Base-by-base conservation (phyloP, 352 stramenopile genomes). In the Phytopythium kandeliae region DNA sequence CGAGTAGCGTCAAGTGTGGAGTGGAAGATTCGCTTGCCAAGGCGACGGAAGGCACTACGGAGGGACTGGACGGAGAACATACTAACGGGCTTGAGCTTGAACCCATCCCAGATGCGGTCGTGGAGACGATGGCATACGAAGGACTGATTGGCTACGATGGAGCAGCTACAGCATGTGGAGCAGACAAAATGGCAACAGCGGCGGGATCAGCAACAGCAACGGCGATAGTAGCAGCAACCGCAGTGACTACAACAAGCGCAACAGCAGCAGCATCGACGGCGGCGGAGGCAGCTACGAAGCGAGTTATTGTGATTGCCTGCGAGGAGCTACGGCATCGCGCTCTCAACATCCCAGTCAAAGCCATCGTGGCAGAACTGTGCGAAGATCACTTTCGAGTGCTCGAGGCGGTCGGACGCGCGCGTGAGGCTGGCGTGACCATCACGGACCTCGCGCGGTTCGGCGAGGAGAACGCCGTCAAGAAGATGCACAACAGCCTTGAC, bases 401-500 rank as follows among this genome's bases (percentile, higher is more conserved):
- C 13, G 78, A 90, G 35, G 69, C 67, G 16, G 73, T 89, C 16
- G 81, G 81, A 1, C 62, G 64, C 19, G 59, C 74, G 42, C 63
- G 78, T 6, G 62, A 69, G 17, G 52, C 67, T 10, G 81, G 81
- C 4, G 62, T 86, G 22, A 90, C 78, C 11, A 71, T 89, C 12
- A 78, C 65, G 19, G 63, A 62, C 2, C 53, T 92, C 1, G 67
- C 55, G 2, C 51, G 60, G 4, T 42, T 78, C n/a, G 59, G 78
- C 28, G 37, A 34, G 9, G 66, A 55, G 2, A 52, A 62, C 4
- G 78, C 73, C 3, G 74, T 92, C 33, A 92, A 92, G 62, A 65
- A 75, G 34, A 52, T 89, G 54, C 81, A 92, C 62, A 90, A 79
- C 47, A 79, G 59, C 22, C 67, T 92, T 19, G 81, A 92, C 53